Conservation (phyloP, 2,329 filamentous ascomycete genomes). For the Venturia nashicola region DNA sequence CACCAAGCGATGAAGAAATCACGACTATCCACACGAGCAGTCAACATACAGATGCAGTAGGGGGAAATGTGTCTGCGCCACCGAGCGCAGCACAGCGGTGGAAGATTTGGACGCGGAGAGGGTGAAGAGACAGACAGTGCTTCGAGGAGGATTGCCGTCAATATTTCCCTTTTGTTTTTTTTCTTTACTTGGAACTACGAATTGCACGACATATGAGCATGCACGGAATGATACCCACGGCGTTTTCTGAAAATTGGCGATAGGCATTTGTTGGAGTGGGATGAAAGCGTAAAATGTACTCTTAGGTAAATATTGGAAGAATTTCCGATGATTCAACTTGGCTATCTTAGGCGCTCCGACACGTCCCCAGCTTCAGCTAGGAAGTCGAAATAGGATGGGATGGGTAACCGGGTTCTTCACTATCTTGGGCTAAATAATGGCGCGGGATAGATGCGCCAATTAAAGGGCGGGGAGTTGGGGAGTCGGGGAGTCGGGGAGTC, state of each 20-base stretch:
- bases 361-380: too few species aligned
- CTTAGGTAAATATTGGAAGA: too few species aligned
- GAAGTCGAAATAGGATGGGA: too few species aligned
- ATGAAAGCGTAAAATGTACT: neutral
- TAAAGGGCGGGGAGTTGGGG: too few species aligned
- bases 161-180: neutral
- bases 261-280: neutral
- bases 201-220: neutral
- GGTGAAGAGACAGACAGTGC: neutral
- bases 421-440: too few species aligned
- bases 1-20: neutral
- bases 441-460: too few species aligned
- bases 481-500: too few species aligned
- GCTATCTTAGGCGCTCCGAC: too few species aligned
- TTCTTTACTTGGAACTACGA: neutral
- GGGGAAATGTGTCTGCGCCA: neutral
- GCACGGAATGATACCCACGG: neutral
- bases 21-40: neutral
- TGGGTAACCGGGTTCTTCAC: too few species aligned
- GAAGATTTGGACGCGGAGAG: neutral
- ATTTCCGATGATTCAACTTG: too few species aligned
- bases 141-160: neutral
- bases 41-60: neutral
- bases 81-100: neutral
- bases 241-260: neutral